These are phyloP conservation scores for Fusarium decemcellulare DNA, from an alignment of 2,329 filamentous ascomycete species.

Conservation along the genomic window DNA sequence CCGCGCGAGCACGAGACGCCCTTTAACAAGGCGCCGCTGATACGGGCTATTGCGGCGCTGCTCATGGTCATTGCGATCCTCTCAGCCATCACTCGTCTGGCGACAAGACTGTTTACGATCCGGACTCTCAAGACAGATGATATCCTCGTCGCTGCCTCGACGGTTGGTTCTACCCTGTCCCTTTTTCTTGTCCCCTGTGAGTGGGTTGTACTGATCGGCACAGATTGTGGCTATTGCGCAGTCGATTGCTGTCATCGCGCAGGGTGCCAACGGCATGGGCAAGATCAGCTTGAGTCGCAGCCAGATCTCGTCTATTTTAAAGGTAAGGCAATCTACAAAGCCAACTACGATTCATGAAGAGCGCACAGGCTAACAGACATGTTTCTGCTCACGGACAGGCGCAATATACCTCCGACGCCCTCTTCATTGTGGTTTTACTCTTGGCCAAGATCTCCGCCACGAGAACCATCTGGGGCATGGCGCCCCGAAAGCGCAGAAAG, in stretches of 20 bases:
- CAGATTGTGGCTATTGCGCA: slow-evolving; percentile 37
- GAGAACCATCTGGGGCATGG: slow-evolving; percentile 36
- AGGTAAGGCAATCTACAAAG: slow-evolving; percentile 15
- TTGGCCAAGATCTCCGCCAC: slow-evolving; percentile 39
- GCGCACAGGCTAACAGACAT: not conserved
- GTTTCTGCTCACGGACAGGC: not conserved
- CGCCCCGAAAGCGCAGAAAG: slow-evolving; percentile 25
- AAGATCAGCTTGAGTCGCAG: slow-evolving; percentile 13
- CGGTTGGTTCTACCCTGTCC: slow-evolving; percentile 18
- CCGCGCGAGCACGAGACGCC: slow-evolving; percentile 39
- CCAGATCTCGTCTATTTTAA: slow-evolving; percentile 30
- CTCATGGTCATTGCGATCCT: slow-evolving; percentile 42
- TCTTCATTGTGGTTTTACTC: slow-evolving; percentile 27
- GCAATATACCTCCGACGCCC: slow-evolving; percentile 29
- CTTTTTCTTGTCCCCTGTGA: not conserved
- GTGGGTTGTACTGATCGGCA: not conserved
- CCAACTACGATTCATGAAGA: not conserved
- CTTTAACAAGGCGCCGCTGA: slow-evolving; percentile 42
- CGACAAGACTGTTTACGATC: slow-evolving; percentile 28
- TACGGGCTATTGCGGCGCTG: slow-evolving; percentile 38
- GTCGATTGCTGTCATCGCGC: slow-evolving; percentile 30
- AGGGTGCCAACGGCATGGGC: slow-evolving; percentile 36
- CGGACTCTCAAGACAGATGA: slow-evolving; percentile 37
- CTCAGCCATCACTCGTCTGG: slow-evolving; percentile 32
- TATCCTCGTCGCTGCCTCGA: slow-evolving; percentile 27